phyloP scores from a whole-genome alignment of 192 early-diverging fungal species.

The Entrophospora sp. region DNA sequence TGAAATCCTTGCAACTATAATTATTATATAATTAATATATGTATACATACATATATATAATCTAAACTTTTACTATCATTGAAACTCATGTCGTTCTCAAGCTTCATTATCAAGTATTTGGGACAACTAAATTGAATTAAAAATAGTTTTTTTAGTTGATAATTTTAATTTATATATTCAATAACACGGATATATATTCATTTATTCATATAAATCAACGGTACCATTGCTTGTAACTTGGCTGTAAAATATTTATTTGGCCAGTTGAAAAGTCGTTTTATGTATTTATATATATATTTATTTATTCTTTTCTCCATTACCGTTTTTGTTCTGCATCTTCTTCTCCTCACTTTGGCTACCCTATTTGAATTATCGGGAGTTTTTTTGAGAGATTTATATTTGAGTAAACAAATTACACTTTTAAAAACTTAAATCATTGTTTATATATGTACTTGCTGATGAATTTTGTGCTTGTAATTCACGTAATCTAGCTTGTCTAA shows the following conservation, averaged over 20 bases:
- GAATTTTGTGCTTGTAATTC: conserved; percentile 3
- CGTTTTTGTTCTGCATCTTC: conserved; percentile 18
- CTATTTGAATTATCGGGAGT: not conserved
- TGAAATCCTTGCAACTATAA: conserved; percentile 73
- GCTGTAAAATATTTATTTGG: conserved; percentile 38
- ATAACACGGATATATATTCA: too few species aligned
- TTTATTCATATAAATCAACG: too few species aligned
- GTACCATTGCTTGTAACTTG: conserved; percentile 68
- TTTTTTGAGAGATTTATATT: not conserved
- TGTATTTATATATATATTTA: not conserved
- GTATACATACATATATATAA: too few species aligned
- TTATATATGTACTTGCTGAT: not conserved
- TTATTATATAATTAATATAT: not conserved
- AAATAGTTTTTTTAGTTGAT: too few species aligned
- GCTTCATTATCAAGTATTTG: conserved; percentile 78
- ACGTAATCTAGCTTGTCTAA: conserved; percentile 17
- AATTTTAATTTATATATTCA: too few species aligned
- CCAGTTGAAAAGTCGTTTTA: not conserved
- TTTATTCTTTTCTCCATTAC: not conserved
- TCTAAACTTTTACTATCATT: too few species aligned
- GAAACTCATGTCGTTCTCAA: conserved; percentile 63
- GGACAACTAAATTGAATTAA: conserved; percentile 41
- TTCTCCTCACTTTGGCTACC: not conserved
- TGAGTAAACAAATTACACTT: not conserved
- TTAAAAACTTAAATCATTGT: not conserved